phyloP scores from a whole-genome alignment of 1,284 basidiomycete species.

The Cutaneotrichosporon daszewskae region DNA sequence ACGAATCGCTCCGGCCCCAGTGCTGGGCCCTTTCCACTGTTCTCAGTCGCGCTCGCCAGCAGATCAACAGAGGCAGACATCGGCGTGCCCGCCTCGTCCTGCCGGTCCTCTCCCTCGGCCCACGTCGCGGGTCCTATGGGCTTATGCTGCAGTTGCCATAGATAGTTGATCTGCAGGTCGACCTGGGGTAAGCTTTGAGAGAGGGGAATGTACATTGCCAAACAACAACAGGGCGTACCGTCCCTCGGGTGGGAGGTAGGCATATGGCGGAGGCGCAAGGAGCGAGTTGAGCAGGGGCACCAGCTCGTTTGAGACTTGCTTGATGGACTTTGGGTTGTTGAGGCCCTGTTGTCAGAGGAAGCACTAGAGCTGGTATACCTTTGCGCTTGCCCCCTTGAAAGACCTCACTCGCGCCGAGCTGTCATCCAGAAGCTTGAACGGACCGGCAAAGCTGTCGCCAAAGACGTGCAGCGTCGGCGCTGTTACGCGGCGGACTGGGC shows the following conservation, averaged over 20 bases:
- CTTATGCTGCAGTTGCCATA: conserved; percentile 41
- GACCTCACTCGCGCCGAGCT: conserved; percentile 26
- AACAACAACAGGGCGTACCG: conserved; percentile 37
- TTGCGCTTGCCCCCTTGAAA: conserved; percentile 44
- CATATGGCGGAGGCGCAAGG: conserved; percentile 36
- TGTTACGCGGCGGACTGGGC: not conserved
- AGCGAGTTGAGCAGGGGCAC: conserved; percentile 31
- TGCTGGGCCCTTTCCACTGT: conserved; percentile 29
- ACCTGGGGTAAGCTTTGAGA: conserved; percentile 23
- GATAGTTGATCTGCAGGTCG: conserved; percentile 45
- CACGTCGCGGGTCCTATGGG: conserved; percentile 27
- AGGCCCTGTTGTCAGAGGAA: conserved; percentile 26
- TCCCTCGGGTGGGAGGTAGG: conserved; percentile 28
- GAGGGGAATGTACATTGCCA: conserved; percentile 32
- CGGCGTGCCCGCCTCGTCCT: not conserved
- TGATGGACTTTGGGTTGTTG: conserved; percentile 43
- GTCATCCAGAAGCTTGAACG: conserved; percentile 35
- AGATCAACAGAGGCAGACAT: conserved; percentile 9
- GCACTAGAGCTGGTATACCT: conserved; percentile 20
- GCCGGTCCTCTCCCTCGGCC: conserved; percentile 2
- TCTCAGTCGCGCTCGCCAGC: conserved; percentile 38
- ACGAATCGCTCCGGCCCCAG: conserved; percentile 40
- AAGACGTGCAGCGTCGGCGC: conserved; percentile 29
- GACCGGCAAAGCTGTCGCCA: conserved; percentile 43
- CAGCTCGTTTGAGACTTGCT: conserved; percentile 36